phyloP scores from a whole-genome alignment of 1,284 basidiomycete genomes.

The Rhodotorula mucilaginosa region DNA sequence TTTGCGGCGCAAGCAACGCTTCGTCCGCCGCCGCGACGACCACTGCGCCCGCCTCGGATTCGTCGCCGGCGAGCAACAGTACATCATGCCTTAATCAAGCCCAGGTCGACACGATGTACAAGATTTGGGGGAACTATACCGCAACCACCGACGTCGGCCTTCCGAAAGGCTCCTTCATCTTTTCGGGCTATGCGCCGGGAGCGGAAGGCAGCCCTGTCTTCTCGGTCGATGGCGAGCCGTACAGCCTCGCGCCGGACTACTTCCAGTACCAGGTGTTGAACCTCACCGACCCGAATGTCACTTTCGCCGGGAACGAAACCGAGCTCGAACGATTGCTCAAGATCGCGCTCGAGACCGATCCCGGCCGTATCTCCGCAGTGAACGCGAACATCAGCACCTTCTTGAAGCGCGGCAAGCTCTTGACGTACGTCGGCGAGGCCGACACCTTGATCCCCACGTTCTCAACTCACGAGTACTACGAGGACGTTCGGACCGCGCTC shows the following conservation, averaged over 20 bases:
- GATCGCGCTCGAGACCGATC: conserved; percentile 8
- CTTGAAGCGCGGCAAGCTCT: conserved; percentile 40
- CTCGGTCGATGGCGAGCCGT: conserved; percentile 28
- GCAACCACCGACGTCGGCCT: background rate
- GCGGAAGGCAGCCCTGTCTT: conserved; percentile 24
- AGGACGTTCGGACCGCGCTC: conserved; percentile 33
- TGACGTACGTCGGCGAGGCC: conserved; percentile 32
- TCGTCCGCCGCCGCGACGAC: background rate
- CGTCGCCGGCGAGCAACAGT: conserved; percentile 13
- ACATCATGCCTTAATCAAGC: conserved; percentile 29
- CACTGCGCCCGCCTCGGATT: conserved; percentile 9
- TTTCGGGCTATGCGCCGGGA: conserved; percentile 37
- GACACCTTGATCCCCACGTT: conserved; percentile 40
- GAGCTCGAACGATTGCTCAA: conserved; percentile 10
- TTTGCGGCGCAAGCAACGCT: too few relatives aligned
- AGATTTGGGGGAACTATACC: conserved; percentile 29
- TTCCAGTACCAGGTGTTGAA: conserved; percentile 29
- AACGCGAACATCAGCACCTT: conserved; percentile 36
- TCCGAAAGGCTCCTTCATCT: conserved; percentile 28
- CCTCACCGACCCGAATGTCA: conserved; percentile 13
- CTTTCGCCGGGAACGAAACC: conserved; percentile 16
- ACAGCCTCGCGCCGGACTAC: conserved; percentile 12
- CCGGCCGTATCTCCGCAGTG: conserved; percentile 36
- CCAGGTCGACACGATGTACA: conserved; percentile 37
- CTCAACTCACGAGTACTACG: conserved; percentile 14